These are phyloP conservation scores for Mrakiaceae sp. DNA, from an alignment of 1,284 basidiomycete species.

Conservation along the genomic window DNA sequence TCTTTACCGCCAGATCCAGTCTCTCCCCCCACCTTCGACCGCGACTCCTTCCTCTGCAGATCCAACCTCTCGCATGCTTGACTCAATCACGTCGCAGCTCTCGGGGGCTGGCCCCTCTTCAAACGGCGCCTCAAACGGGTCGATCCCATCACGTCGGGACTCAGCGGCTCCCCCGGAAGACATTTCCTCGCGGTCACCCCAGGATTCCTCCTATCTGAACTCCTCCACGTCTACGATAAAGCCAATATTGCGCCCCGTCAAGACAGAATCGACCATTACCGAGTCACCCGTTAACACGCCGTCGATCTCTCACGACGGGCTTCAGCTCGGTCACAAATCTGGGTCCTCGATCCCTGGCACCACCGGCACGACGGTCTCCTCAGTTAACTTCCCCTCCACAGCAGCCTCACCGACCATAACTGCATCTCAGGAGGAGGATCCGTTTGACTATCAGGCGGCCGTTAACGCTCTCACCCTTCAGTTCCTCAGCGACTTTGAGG, in stretches of 20 bases:
- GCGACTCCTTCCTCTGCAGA: neutral
- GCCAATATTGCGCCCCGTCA: too few relatives aligned
- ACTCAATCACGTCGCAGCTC: too few relatives aligned
- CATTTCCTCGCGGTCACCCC: too few relatives aligned
- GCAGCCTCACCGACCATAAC: neutral
- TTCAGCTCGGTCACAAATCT: neutral
- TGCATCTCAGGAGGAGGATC: constrained; percentile 45
- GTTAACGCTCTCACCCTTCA: constrained; percentile 87
- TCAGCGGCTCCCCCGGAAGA: too few relatives aligned
- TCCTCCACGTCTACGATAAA: too few relatives aligned
- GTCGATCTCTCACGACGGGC: neutral
- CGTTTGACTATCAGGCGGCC: constrained; percentile 83
- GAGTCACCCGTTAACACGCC: neutral
- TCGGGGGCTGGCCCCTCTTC: too few relatives aligned
- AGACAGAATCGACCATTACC: neutral
- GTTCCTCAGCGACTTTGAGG: constrained; percentile 90
- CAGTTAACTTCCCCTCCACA: neutral
- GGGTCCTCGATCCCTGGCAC: neutral
- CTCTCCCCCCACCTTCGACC: constrained; percentile 50
- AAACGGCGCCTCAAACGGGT: too few relatives aligned
- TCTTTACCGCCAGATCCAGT: constrained; percentile 74
- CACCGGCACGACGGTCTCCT: neutral
- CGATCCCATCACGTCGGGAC: too few relatives aligned
- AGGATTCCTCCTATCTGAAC: too few relatives aligned
- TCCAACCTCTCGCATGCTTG: too few relatives aligned